phyloP scores from a whole-genome alignment of 2,329 filamentous ascomycete species.

The Rutstroemia sp. region DNA sequence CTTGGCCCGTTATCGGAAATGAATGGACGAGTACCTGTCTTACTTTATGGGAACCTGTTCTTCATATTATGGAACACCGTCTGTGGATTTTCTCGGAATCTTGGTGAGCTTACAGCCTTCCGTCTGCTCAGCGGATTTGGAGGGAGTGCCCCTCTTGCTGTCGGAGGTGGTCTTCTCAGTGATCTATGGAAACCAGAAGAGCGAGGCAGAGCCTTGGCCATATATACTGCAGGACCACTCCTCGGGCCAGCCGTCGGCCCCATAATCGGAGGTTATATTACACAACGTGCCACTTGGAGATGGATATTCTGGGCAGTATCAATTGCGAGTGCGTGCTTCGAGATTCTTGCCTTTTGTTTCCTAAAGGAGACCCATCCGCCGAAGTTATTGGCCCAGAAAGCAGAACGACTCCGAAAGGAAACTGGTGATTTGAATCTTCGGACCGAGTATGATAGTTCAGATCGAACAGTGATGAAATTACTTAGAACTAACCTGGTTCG shows the following conservation, averaged over 20 bases:
- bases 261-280: constrained; percentile 36
- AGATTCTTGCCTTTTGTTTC: constrained; percentile 35
- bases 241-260: constrained; percentile 44
- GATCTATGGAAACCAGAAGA: constrained; percentile 40
- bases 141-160: constrained; percentile 47
- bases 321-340: constrained; percentile 34
- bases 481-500: constrained; percentile 37
- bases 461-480: constrained; percentile 24
- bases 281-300: constrained; percentile 40
- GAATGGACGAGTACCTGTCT: not conserved
- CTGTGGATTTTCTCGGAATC: constrained; percentile 41
- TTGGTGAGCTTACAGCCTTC: constrained; percentile 46
- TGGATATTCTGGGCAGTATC: constrained; percentile 46
- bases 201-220: constrained; percentile 33
- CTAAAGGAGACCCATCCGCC: constrained; percentile 42
- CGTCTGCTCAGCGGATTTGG: constrained; percentile 57
- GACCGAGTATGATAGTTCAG: constrained; percentile 46
- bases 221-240: constrained; percentile 23
- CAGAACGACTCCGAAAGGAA: constrained; percentile 35
- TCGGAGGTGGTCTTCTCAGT: constrained; percentile 43
- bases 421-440: constrained; percentile 38
- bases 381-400: constrained; percentile 37
- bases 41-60: constrained; percentile 30
- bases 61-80: constrained; percentile 34
- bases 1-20: not conserved